A percentile compares a stretch with the other conserved stretches of the same genome.
Evolutionary conservation across 805 yeast species (phyloP).

Genomic region (Candida tibetensis): DNA sequence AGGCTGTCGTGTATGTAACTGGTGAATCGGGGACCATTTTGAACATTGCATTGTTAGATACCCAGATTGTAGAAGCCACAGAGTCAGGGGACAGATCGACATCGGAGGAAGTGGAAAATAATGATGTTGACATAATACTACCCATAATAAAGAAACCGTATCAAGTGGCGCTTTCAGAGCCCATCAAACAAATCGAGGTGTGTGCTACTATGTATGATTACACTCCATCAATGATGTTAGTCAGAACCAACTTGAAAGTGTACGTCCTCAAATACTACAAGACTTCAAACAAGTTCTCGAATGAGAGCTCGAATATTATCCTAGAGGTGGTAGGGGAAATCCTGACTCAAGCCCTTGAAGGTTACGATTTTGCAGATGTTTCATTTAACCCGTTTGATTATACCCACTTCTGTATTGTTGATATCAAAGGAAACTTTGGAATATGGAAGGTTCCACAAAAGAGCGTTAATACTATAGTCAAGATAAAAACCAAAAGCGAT

Average conservation of each 20-base stretch:
- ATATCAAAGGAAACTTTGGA: slow-evolving; percentile 52
- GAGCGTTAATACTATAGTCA: neutral
- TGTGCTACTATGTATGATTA: slow-evolving; percentile 20
- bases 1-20: slow-evolving; percentile 24
- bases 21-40: slow-evolving; percentile 31
- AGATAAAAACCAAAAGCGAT: neutral
- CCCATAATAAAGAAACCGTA: slow-evolving; percentile 9
- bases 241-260: slow-evolving; percentile 37
- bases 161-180: slow-evolving; percentile 19
- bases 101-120: neutral
- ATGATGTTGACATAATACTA: slow-evolving; percentile 11
- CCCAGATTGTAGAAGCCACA: neutral
- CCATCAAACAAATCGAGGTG: slow-evolving; percentile 41
- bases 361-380: slow-evolving; percentile 44
- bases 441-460: slow-evolving; percentile 25
- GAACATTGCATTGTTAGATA: slow-evolving; percentile 18
- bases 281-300: neutral
- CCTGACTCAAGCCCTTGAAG: slow-evolving; percentile 20
- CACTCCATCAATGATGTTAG: slow-evolving; percentile 26
- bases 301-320: slow-evolving; percentile 3
- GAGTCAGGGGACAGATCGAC: neutral
- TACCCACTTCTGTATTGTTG: slow-evolving; percentile 42
- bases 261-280: slow-evolving; percentile 27
- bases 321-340: slow-evolving; percentile 18
- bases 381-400: slow-evolving; percentile 43